Evolutionary conservation across 2,329 filamentous ascomycete species (phyloP), one percentile per base, ranked within the genome.

Genomic region (Truncatella angustata): DNA sequence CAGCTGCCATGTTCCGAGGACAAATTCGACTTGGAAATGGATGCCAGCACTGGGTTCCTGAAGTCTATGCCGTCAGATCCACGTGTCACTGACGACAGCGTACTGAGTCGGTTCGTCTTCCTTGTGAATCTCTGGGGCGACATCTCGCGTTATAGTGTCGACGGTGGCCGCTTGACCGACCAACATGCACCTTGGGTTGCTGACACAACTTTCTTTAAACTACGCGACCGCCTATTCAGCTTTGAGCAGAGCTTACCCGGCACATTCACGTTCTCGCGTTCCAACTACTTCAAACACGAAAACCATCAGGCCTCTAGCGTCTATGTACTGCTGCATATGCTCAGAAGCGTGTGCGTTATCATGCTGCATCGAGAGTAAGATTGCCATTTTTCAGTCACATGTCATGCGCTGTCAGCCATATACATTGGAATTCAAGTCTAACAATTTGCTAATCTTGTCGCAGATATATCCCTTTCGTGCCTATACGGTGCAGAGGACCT

Each of bases 1-100:
- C 85, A 87, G 62, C 72, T 90, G 4, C 86, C 86, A 2, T 87
- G 85, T 57, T 84, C 84, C 32, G 85, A 89, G 49, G 72, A 81
- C 47, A 79, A 80, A 0, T 90, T 89, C 58, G 74, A 84, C 43
- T 78, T 86, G 50, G 82, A 80, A 0, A 74, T 80, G 53, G 79
- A 83, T 37, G 81, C 83, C 1, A 66, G 71, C 52, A 79, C 81
- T 7, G 74, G 77, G 7, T 78, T 80, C 59, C 62, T 85, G 12
- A 60, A 63, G 36, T 53, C 56, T 0, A 49, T 54, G 1, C 45
- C 52, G 16, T 26, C 50, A n/a, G 42, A 49, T 6, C 54, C 60
- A 36, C 23, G 11, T 5, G 58, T 62, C 26, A 59, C 67, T 32
- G 72, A 74, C 12, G 75, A 79, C 57, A 79, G 77, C 51, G 72